Evolutionary conservation across 108 stramenopile species (phyloP), one percentile per base, ranked within the genome.

Genomic region (Nannochloropsis oceanica): DNA sequence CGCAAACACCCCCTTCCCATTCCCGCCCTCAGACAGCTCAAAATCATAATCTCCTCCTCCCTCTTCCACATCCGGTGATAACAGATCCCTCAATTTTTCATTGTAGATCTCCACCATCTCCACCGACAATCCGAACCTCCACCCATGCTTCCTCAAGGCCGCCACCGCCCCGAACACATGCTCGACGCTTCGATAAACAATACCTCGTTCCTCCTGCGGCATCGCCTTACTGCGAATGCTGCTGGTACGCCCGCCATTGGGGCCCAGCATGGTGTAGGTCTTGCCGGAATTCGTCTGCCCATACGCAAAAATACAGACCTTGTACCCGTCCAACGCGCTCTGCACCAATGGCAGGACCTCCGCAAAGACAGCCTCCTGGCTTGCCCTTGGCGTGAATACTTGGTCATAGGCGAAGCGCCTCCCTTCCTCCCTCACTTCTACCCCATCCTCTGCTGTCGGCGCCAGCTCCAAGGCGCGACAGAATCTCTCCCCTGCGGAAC

Each of bases 281-380:
- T 93, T 92, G 9, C 91, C 91, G 25, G 91, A 89, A 8, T 91
- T 25, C 9, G 82, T 97, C 89, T 97, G 97, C 12, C 97, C 98
- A 84, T 99, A 99, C n/a, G 98, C 98, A 88, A 99, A 99, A 81
- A 99, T 97, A 89, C 97, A 99, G 14, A 96, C 96, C 89, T 97
- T 98, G 92, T 93, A 99, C 50, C 98, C 98, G 90, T 99, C 96
- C 83, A 97, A 93, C 7, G 96, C 97, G 87, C 93, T 93, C 43
- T 96, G 89, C 1, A 96, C 96, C 84, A 99, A 90, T 7, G 95
- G 95, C 50, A 95, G 94, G 8, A 99, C 96, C 85, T 99, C 97
- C 83, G 94, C 94, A 90, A 97, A 99, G 22, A 99, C 92, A 83
- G 91, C 92, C 80, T 91, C 91, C 90, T 99, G 97, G 11, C 87